Conservation (phyloP, 169 alveolate genomes). For the Plasmodium inui region DNA sequence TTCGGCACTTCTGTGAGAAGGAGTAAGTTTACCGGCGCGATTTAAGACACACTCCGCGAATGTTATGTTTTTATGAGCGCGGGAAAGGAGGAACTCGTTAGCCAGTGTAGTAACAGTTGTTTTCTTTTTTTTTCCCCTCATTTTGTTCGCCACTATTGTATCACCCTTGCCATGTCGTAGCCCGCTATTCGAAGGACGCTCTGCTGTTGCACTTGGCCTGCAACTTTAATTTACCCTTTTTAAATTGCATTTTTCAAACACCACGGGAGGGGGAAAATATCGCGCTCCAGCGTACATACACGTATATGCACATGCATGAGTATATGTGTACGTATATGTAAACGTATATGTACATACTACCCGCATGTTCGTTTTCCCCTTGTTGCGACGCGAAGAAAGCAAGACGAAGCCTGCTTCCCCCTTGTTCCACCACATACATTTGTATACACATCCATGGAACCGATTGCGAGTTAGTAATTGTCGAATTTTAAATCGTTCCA, state of each 20-base stretch:
- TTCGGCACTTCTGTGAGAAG: conserved; percentile 7
- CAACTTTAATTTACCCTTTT: neutral
- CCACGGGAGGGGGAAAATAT: neutral
- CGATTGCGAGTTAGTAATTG: neutral
- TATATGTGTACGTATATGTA: neutral
- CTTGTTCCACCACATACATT: conserved; percentile 7
- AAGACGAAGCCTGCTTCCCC: neutral
- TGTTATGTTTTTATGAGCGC: neutral
- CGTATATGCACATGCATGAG: neutral
- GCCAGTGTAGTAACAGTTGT: conserved; percentile 1
- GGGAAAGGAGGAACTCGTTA: conserved; percentile 3
- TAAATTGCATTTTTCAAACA: conserved; percentile 8
- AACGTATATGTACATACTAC: neutral
- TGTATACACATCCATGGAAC: neutral
- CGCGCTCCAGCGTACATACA: neutral
- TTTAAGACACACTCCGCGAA: conserved; percentile 3
- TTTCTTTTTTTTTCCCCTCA: conserved; percentile 4
- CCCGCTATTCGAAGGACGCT: neutral
- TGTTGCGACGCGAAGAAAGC: neutral
- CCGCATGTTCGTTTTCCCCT: neutral
- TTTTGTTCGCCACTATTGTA: neutral
- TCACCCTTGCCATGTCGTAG: neutral
- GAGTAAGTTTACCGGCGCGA: neutral
- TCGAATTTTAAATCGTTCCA: neutral
- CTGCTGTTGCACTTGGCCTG: neutral